phyloP scores from a whole-genome alignment of 2,329 filamentous ascomycete species.

The Pseudogymnoascus sp. region DNA sequence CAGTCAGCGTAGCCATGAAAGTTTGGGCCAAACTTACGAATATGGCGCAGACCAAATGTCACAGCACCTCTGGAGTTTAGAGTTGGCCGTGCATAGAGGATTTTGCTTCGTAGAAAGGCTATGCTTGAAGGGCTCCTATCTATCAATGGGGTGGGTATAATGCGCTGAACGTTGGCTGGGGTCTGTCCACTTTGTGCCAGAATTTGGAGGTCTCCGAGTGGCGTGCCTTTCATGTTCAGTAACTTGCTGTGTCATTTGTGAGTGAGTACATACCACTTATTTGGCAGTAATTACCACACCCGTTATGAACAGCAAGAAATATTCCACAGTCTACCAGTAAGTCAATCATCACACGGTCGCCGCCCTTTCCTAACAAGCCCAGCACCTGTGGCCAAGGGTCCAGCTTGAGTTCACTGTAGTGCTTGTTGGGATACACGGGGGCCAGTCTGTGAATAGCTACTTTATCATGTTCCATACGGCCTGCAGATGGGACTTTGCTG shows the following conservation, averaged over 20 bases:
- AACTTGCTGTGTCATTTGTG: not conserved
- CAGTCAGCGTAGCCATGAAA: conserved; percentile 18
- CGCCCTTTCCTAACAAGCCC: conserved; percentile 62
- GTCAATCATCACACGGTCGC: conserved; percentile 69
- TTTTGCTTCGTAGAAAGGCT: conserved; percentile 68
- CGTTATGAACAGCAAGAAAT: conserved; percentile 55
- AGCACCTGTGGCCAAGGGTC: conserved; percentile 70
- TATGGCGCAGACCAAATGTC: conserved; percentile 68
- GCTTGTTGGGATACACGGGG: conserved; percentile 57
- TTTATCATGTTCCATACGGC: conserved; percentile 18
- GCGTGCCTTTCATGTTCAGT: conserved; percentile 18
- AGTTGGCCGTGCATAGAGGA: conserved; percentile 73
- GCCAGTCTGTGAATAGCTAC: conserved; percentile 55
- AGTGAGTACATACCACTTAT: conserved; percentile 55
- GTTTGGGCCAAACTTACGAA: conserved; percentile 51
- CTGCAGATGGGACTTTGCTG: conserved; percentile 38
- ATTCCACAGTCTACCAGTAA: conserved; percentile 71
- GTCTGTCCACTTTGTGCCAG: conserved; percentile 4
- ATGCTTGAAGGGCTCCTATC: conserved; percentile 45
- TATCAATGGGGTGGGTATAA: conserved; percentile 27
- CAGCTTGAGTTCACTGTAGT: conserved; percentile 60
- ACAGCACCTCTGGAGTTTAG: conserved; percentile 61
- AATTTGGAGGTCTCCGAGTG: conserved; percentile 23
- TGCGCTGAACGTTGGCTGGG: conserved; percentile 8
- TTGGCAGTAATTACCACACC: conserved; percentile 64